phyloP scores from a whole-genome alignment of 768 basidiomycete species.

The Sutorius australiensis region DNA sequence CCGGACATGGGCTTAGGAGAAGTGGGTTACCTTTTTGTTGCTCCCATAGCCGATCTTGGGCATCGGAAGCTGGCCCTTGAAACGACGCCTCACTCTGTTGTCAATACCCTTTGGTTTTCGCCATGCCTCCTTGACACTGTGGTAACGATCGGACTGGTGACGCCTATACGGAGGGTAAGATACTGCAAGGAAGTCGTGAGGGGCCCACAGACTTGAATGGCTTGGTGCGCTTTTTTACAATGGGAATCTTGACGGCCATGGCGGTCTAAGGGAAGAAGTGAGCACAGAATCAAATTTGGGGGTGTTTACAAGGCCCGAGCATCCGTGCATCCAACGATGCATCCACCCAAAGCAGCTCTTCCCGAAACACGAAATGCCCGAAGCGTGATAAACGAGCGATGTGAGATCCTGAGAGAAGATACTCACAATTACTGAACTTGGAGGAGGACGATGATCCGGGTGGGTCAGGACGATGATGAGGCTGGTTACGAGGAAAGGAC shows the following conservation, averaged over 20 bases:
- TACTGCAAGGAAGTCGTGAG: not conserved
- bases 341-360: conserved; percentile 19
- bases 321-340: conserved; percentile 20
- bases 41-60: conserved; percentile 85
- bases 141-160: conserved; percentile 98
- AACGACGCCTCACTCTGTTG: conserved; percentile 92
- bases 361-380: not conserved
- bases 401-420: conserved; percentile 2
- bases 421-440: conserved; percentile 53
- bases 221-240: conserved; percentile 97
- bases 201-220: conserved; percentile 80
- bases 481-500: conserved; percentile 2
- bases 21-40: conserved; percentile 66
- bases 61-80: conserved; percentile 96
- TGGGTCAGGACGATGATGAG: conserved; percentile 2
- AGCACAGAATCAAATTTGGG: conserved; percentile 9
- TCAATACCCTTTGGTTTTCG: conserved; percentile 99
- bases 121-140: conserved; percentile 97
- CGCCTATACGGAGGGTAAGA: conserved; percentile 53
- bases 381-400: not conserved
- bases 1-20: not conserved
- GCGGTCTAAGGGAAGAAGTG: conserved; percentile 25
- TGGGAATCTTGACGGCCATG: conserved; percentile 55
- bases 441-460: conserved; percentile 41
- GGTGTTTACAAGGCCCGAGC: conserved; percentile 3